Conservation (phyloP, 257 asterid species). For the Salvia splendens region DNA sequence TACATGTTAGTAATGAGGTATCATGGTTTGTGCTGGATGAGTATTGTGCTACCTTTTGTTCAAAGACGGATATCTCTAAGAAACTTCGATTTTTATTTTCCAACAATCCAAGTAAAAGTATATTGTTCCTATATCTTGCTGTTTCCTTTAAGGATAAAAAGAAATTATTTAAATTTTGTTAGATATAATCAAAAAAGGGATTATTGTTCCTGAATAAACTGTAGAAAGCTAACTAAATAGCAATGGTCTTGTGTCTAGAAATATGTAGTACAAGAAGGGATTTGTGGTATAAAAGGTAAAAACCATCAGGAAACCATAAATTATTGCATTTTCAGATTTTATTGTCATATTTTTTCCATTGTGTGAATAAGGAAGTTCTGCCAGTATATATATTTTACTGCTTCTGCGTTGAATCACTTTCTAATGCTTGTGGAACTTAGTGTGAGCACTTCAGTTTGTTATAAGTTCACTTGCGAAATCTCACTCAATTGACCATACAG, state of each 20-base stretch:
- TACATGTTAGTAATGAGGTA: background rate
- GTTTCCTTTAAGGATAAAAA: background rate
- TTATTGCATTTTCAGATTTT: slow-evolving; percentile 17
- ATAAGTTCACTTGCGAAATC: slow-evolving; percentile 23
- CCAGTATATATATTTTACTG: background rate
- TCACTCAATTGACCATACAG: slow-evolving; percentile 46
- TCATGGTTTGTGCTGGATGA: slow-evolving; percentile 1
- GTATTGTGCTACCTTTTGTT: background rate
- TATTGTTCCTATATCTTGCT: background rate
- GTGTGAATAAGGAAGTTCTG: background rate
- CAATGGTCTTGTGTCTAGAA: background rate
- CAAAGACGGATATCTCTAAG: background rate
- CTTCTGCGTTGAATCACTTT: slow-evolving; percentile 14
- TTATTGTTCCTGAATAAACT: background rate
- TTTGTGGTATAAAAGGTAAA: background rate
- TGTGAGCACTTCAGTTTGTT: slow-evolving; percentile 1
- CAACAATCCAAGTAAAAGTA: background rate
- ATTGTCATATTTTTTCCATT: slow-evolving; percentile 10
- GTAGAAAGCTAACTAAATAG: background rate
- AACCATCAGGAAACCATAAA: background rate
- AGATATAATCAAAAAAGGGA: background rate
- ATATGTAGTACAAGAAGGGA: background rate
- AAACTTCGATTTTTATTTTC: background rate
- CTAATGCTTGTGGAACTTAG: slow-evolving; percentile 19
- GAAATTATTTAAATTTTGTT: background rate